Conservation (phyloP, 495 filamentous ascomycete species). For the Umbilicaria muhlenbergii region DNA sequence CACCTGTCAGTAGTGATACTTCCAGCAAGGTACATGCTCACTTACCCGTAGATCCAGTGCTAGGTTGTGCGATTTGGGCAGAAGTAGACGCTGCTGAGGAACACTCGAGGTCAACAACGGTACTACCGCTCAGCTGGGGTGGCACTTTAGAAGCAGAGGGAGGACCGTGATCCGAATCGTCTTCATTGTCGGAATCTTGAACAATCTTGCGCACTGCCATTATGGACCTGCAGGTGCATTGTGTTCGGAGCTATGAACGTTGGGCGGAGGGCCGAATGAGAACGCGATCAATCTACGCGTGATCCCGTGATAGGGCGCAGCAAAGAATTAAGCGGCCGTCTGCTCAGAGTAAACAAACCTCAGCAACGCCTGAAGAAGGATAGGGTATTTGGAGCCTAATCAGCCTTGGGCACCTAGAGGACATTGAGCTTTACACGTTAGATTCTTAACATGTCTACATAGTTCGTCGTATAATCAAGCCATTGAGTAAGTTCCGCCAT, state of each 20-base stretch:
- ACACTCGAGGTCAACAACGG: background rate
- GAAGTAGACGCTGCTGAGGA: background rate
- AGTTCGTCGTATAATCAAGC: too few species aligned
- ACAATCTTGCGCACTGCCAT: conserved; percentile 25
- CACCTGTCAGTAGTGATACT: background rate
- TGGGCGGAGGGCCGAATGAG: too few species aligned
- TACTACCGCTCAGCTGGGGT: conserved; percentile 1
- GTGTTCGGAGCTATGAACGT: too few species aligned
- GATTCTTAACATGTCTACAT: too few species aligned
- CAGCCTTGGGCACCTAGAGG: too few species aligned
- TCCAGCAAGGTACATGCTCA: background rate
- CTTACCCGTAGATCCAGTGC: conserved; percentile 11
- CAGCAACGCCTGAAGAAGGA: too few species aligned
- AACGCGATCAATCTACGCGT: too few species aligned
- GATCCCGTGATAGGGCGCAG: too few species aligned
- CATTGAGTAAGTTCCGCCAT: too few species aligned
- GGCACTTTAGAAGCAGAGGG: conserved; percentile 9
- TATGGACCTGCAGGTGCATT: background rate
- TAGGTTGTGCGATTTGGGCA: background rate
- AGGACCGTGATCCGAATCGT: conserved; percentile 20
- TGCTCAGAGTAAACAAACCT: too few species aligned
- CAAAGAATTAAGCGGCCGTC: background rate
- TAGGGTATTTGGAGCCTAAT: too few species aligned
- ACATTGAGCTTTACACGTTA: too few species aligned
- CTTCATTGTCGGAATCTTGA: conserved; percentile 34